Base-by-base conservation (phyloP, 2,329 filamentous ascomycete genomes). In the Xylariaceae sp. region DNA sequence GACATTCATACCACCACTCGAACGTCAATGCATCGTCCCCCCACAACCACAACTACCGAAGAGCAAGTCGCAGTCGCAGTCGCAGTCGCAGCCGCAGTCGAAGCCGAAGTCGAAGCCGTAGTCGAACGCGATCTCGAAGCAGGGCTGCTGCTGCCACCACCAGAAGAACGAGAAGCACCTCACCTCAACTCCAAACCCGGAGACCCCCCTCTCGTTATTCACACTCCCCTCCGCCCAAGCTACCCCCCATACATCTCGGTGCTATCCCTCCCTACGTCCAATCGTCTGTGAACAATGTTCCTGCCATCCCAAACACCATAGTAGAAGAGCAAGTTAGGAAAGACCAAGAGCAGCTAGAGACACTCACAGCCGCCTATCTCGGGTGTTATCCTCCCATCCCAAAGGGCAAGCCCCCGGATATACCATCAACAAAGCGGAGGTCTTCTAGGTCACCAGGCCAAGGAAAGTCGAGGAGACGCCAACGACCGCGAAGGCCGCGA, bases 261-360 rank as follows among this genome's bases (percentile, higher is more conserved):
- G 58, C 54, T n/a, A 51, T 63, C 51, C 59, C 61, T 2, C 56
- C 53, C 15, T 61, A 63, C 41, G 54, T 62, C 18, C 56, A 56
- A 2, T 15, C 61, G 1, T 51, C 23, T 49, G 59, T 54, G 23
- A 51, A 55, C 18, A 50, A 61, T 13, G 53, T 18, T 15, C 45
- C 56, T 15, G 30, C 39, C 9, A 55, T 62, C 45, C 61, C 61
- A 3, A 56, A 11, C 6, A 52, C 58, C 13, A 48, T 63, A 18
- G 58, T 54, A 17, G 59, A 61, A 9, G 61, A 58, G 9, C 58
- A 58, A 23, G 53, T 47, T 6, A 55, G 57, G 51, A 55, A 61
- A n/a, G 39, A 34, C 11, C 34, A 52, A 18, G 49, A 56, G 11
- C 48, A 56, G 11, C 11, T 49, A 18, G 61, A 61, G 34, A 48